Evolutionary conservation across 352 stramenopile species (phyloP).

Genomic region (Phytophthora melonis): DNA sequence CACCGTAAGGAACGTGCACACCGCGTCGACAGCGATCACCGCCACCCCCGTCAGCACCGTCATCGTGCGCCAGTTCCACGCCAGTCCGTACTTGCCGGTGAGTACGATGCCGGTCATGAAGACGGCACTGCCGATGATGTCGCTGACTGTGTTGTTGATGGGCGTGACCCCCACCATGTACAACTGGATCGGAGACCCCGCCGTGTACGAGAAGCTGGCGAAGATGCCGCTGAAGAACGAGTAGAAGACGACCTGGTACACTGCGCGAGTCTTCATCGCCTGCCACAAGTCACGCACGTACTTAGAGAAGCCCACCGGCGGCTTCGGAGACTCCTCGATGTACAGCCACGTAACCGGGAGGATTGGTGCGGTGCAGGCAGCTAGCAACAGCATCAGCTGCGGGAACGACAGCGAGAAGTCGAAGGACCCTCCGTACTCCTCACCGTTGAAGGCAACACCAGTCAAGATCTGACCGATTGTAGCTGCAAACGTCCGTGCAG

Average conservation of each 20-base stretch:
- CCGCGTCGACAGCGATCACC: constrained; percentile 14
- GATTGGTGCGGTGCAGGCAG: constrained; percentile 11
- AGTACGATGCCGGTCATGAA: constrained; percentile 31
- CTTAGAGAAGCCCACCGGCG: constrained; percentile 2
- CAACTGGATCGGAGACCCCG: constrained; percentile 34
- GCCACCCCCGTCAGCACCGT: constrained; percentile 15
- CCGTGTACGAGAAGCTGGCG: constrained; percentile 38
- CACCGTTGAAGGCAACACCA: constrained; percentile 53
- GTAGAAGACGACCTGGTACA: constrained; percentile 63
- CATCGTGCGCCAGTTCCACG: constrained; percentile 35
- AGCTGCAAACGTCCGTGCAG: constrained; percentile 25
- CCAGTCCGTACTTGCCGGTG: constrained; percentile 19
- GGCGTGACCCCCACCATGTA: constrained; percentile 43
- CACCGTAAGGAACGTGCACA: constrained; percentile 23
- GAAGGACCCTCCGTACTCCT: constrained; percentile 60
- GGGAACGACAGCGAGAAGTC: constrained; percentile 54
- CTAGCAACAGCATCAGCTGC: constrained; percentile 43
- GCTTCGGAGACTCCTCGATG: constrained; percentile 21
- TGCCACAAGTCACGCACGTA: constrained; percentile 29
- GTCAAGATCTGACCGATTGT: constrained; percentile 34
- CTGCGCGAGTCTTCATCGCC: constrained; percentile 30
- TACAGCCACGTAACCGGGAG: constrained; percentile 37
- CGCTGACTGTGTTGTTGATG: constrained; percentile 49
- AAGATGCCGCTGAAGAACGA: constrained; percentile 54
- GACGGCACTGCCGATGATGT: constrained; percentile 36